Base-by-base conservation (phyloP, 805 yeast genomes). In the Metschnikowia santaceciliae region DNA sequence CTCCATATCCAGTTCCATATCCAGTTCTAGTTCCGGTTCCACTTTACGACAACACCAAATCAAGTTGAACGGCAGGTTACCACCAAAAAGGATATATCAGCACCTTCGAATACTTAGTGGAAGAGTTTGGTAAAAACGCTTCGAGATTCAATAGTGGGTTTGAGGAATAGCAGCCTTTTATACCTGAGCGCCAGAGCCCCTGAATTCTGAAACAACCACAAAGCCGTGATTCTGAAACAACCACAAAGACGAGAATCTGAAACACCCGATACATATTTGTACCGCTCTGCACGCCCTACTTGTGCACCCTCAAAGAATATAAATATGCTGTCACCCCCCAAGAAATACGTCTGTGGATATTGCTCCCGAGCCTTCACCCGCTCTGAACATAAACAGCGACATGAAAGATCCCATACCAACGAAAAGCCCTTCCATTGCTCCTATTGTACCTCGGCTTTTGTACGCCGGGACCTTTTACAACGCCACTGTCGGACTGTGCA, bases 401-500 rank as follows among this genome's bases (percentile, higher is more conserved):
- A 87, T 60, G 92, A 87, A 65, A 69, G 91, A 26, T 83, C 90
- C 1, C 94, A 87, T 62, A 86, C 90, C 13, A 86, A 86, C 60
- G 89, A 84, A 60, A 82, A 89, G 55, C 95, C 95, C 0, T 88
- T 85, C 68, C 82, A 81, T 52, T 88, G 96, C 60, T 72, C 78
- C 34, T 76, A 81, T 47, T 88, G 95, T 63, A 75, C 82, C 8
- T 79, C 85, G 45, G 80, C 86, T 2, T 88, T 88, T 70, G 96
- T 88, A 1, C 71, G 96, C 53, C 71, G 94, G 58, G 96, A 88
- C 62, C 69, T 88, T 42, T 71, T 88, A 15, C 88, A 87, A 59
- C 71, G 96, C 36, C 96, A 88, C 65, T 79, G 85, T 52, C 70
- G 92, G 42, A 88, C 95, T 0, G 94, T 88, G 13, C 96, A 88